Evolutionary conservation across 2,329 filamentous ascomycete genomes (phyloP).

Genomic region (Botrytis sinoallii): DNA sequence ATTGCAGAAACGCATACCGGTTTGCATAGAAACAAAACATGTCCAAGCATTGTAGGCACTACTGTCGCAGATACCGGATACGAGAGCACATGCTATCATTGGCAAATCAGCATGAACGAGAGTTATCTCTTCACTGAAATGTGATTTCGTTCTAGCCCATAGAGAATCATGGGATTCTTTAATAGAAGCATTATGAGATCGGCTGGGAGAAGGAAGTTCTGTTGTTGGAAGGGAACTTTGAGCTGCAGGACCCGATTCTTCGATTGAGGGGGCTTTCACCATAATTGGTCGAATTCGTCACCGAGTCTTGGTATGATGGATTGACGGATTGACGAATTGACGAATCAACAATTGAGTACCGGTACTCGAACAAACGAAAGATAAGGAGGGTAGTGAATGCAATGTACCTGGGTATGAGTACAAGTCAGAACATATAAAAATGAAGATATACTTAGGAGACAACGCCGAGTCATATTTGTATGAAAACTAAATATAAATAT

Average conservation of each 20-base stretch:
- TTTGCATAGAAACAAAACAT: slow-evolving; percentile 53
- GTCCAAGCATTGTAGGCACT: slow-evolving; percentile 47
- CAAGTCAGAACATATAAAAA: background rate
- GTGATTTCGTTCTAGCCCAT: slow-evolving; percentile 3
- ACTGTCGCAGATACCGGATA: slow-evolving; percentile 47
- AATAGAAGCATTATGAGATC: slow-evolving; percentile 19
- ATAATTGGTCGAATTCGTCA: background rate
- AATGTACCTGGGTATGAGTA: background rate
- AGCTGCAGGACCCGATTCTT: background rate
- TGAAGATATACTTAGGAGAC: background rate
- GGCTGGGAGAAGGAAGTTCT: slow-evolving; percentile 17
- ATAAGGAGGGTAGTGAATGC: background rate
- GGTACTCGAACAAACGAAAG: background rate
- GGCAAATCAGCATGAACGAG: slow-evolving; percentile 38
- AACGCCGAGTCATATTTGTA: too few relatives aligned
- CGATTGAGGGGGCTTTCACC: background rate
- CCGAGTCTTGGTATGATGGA: background rate
- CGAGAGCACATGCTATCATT: slow-evolving; percentile 45
- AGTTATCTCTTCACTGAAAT: slow-evolving; percentile 35
- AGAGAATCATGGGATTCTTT: slow-evolving; percentile 15
- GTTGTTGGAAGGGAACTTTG: slow-evolving; percentile 11
- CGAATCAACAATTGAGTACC: background rate
- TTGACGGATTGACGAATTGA: background rate
- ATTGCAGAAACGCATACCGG: slow-evolving; percentile 38
- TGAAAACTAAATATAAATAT: too few relatives aligned